Evolutionary conservation across 257 asterid genomes (phyloP), one percentile per base, ranked within the genome.

Genomic region (Lycium barbarum): DNA sequence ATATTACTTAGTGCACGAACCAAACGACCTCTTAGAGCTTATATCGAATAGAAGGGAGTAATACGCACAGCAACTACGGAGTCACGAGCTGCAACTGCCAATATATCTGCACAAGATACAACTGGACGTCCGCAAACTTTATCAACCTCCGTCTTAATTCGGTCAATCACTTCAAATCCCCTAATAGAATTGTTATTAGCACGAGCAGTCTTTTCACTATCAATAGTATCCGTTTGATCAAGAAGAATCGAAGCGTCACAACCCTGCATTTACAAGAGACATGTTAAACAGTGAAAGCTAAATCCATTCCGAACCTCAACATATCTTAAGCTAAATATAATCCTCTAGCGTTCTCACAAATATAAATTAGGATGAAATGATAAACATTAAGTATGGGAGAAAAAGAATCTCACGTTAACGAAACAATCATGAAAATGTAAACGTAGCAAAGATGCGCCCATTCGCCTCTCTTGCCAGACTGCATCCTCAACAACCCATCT

Each of bases 71-170:
- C 80, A 59, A 88, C 85, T 0, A 92, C 91, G 5, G 94, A 92
- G 84, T 93, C 97, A 61, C 91, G 90, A 10, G 94, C 97, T 20
- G 93, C 94, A 11, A 92, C 85, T 0, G 94, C 93, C n/a, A 93
- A 6, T 22, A 93, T 88, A 20, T 92, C 95, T 0, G 92, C 93
- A 61, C 97, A 93, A 0, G 95, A 92, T 0, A 92, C 92, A 4
- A 90, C 79, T 0, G 89, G 84, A 2, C 89, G 82, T 6, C 85
- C 70, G 58, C 95, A 92, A 3, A 18, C 90, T 17, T 40, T 57
- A 78, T 92, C 92, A 9, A 90, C 84, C 10, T 85, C 88, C 7
- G 79, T 49, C 74, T 93, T 93, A 11, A 93, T 93, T 70, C 70
- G 45, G 35, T 93, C 97, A 4, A 93, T 79, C 43, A 92, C 94